phyloP scores from a whole-genome alignment of 148 eudicot species.

The Drosera capensis region DNA sequence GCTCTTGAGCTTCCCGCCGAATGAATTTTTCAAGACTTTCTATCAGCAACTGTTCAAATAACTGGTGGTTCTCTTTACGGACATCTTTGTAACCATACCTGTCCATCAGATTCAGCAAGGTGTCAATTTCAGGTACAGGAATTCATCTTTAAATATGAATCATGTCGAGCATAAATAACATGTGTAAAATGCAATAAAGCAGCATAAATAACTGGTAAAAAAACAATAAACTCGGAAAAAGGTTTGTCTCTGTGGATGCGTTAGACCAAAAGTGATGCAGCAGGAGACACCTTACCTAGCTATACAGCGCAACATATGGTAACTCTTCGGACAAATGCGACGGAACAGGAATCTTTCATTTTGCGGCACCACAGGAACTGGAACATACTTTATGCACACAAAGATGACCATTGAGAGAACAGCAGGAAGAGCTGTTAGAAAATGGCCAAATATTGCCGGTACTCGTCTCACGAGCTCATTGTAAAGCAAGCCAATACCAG shows the following conservation, averaged over 20 bases:
- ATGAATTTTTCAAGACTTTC: slow-evolving; percentile 91
- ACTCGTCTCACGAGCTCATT: slow-evolving; percentile 87
- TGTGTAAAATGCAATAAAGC: too few relatives aligned
- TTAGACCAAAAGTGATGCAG: too few relatives aligned
- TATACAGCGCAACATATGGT: slow-evolving; percentile 95
- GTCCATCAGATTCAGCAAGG: slow-evolving; percentile 11
- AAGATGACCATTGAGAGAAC: slow-evolving; percentile 94
- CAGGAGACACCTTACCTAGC: slow-evolving; percentile 68
- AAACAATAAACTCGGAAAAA: neutral
- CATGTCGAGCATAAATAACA: too few relatives aligned
- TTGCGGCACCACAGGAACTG: slow-evolving; percentile 81
- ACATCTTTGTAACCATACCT: slow-evolving; percentile 97
- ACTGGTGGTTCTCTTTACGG: slow-evolving; percentile 76
- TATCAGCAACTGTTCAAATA: slow-evolving; percentile 66
- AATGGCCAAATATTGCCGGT: slow-evolving; percentile 94
- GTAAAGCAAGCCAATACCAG: slow-evolving; percentile 94
- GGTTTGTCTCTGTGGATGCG: too few relatives aligned
- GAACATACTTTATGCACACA: slow-evolving; percentile 90
- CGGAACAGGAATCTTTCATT: slow-evolving; percentile 88
- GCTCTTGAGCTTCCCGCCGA: slow-evolving; percentile 78
- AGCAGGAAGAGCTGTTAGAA: slow-evolving; percentile 86
- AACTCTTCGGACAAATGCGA: slow-evolving; percentile 79
- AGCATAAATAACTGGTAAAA: too few relatives aligned
- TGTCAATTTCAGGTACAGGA: slow-evolving; percentile 2
- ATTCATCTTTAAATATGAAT: too few relatives aligned